Conservation (phyloP, 2,329 filamentous ascomycete genomes). For the Trichoderma atrobrunneum region DNA sequence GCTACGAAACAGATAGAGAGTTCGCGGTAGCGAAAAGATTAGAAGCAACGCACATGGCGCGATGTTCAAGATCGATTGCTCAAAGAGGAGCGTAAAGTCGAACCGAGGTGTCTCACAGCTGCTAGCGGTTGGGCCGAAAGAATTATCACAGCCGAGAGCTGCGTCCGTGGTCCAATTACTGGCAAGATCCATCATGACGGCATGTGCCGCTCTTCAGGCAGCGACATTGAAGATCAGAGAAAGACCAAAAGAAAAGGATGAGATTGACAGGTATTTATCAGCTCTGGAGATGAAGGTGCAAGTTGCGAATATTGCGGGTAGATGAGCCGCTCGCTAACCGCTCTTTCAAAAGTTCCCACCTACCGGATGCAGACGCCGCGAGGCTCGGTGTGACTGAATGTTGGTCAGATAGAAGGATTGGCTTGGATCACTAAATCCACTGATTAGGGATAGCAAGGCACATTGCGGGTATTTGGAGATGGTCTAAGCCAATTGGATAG, state of each 20-base stretch:
- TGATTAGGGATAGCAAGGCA: background rate
- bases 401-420: background rate
- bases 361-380: background rate
- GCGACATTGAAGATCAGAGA: background rate
- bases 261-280: background rate
- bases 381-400: background rate
- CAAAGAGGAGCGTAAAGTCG: slow-evolving; percentile 25
- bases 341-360: background rate
- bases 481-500: background rate
- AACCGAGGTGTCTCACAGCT: background rate
- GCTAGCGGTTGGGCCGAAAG: slow-evolving; percentile 14
- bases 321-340: background rate
- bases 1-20: background rate
- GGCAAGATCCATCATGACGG: background rate
- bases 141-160: slow-evolving; percentile 20
- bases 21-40: background rate
- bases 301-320: background rate
- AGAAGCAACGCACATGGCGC: background rate
- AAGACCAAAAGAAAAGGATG: background rate
- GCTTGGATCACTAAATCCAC: background rate
- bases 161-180: background rate
- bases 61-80: slow-evolving; percentile 22
- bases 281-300: background rate
- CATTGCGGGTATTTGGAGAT: background rate
- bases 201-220: background rate